Conservation (phyloP, 495 filamentous ascomycete genomes). For the Aspergillus sparsus region DNA sequence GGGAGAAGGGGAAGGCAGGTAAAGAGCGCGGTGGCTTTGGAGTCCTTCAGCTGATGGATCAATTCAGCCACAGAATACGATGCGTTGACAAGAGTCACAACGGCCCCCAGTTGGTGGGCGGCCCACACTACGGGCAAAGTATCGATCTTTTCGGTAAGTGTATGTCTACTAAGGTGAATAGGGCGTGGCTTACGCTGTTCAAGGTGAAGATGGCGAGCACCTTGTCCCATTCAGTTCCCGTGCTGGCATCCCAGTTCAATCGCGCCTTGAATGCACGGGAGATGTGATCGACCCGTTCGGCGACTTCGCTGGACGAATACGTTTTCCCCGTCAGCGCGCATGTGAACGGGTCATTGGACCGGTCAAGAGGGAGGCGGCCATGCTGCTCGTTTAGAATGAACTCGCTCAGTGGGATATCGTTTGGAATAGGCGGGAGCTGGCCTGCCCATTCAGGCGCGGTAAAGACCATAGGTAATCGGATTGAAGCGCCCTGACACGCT, state of each 20-base stretch:
- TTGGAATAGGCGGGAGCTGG: conserved; percentile 68
- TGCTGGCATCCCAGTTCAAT: conserved; percentile 72
- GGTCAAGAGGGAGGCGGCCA: conserved; percentile 63
- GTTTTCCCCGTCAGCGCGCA: conserved; percentile 76
- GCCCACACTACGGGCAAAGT: conserved; percentile 75
- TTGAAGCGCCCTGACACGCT: no score
- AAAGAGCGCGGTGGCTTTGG: conserved; percentile 77
- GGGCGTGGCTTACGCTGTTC: conserved; percentile 66
- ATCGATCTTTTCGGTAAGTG: conserved; percentile 70
- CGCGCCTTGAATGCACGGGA: conserved; percentile 70
- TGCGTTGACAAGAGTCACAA: conserved; percentile 80
- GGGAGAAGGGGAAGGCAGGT: conserved; percentile 76
- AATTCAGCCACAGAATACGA: conserved; percentile 75
- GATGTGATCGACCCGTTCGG: conserved; percentile 68
- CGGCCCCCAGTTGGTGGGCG: conserved; percentile 71
- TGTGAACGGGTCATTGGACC: conserved; percentile 74
- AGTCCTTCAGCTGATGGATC: conserved; percentile 75
- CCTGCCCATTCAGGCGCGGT: conserved; percentile 68
- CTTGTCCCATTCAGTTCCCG: conserved; percentile 85
- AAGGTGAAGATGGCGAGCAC: conserved; percentile 73
- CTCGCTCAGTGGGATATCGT: conserved; percentile 73
- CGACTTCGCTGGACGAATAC: conserved; percentile 67
- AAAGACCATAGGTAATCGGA: conserved; percentile 95
- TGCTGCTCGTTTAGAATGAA: conserved; percentile 78
- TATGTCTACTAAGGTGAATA: neutral